Evolutionary conservation across 768 basidiomycete species (phyloP), one percentile per base, ranked within the genome.

Genomic region (Kwoniella pini): DNA sequence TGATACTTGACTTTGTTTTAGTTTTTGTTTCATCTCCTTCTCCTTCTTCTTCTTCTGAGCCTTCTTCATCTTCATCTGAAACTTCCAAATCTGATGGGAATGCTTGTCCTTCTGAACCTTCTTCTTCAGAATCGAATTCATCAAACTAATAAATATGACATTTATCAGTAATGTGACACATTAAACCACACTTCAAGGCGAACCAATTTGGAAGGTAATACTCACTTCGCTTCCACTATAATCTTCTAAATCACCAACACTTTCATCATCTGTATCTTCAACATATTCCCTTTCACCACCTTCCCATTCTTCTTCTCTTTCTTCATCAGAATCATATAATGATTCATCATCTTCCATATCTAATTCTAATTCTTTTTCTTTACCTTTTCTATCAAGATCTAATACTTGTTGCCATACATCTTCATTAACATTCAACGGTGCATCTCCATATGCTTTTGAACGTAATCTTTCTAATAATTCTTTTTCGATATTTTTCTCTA

Each of bases 361-460:
- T 68, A 85, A 84, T 69, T 72, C 72, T 38, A 67, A 49, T 57
- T 79, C 80, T 59, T 71, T 73, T 45, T 75, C 72, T 53, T 72
- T 73, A 31, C 70, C 76, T 62, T 79, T 77, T 56, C 73, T 70
- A 74, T 96, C 92, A 46, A 86, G 83, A 72, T 96, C 91, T 40
- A 98, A 81, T 53, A 99, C 88, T 2, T 90, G 87, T 65, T 87
- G 86, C 96, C 96, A 98, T 9, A 98, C 93, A 40, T 82, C 87
- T 80, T 99, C 96, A 79, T 99, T 98, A 59, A 99, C 94, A 78
- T 99, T 98, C 43, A 99, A 84, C 12, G 96, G 96, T 31, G 90
- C 89, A 72, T 98, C 95, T 42, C 96, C 95, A 74, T 99, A 98
- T 17, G 95, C 94, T 79, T 96, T 96, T 54, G 88, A 88, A 81